These are phyloP conservation scores for Achaetomium macrosporum DNA, from an alignment of 2,329 filamentous ascomycete species.

Conservation along the genomic window DNA sequence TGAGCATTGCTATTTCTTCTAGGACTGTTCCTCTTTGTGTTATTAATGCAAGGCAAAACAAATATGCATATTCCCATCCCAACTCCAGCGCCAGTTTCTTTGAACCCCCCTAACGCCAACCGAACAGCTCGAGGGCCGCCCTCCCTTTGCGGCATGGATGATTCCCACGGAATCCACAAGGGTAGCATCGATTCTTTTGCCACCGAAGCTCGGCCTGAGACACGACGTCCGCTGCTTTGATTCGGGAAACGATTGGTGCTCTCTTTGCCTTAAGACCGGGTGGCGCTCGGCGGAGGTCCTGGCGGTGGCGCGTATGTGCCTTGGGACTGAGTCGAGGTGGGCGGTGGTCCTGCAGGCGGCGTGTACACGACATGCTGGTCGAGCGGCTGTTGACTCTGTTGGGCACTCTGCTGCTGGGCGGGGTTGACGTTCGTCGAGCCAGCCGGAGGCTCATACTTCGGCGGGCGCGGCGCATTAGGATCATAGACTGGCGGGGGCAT, in stretches of 20 bases:
- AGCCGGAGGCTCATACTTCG: constrained; percentile 43
- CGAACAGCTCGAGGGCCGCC: background rate
- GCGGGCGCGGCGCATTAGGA: constrained; percentile 45
- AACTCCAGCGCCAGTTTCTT: background rate
- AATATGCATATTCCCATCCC: background rate
- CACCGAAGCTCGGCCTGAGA: background rate
- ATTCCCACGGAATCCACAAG: background rate
- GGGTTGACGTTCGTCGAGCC: constrained; percentile 50
- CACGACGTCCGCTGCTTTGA: background rate
- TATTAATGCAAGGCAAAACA: constrained; percentile 1
- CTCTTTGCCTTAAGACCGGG: constrained; percentile 22
- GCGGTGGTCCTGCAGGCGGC: constrained; percentile 44
- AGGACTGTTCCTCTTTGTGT: background rate
- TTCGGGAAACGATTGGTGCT: constrained; percentile 21
- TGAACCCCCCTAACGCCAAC: background rate
- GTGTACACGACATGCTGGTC: constrained; percentile 32
- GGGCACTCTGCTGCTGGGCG: constrained; percentile 35
- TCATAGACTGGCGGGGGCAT: constrained; percentile 55
- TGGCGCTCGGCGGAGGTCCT: constrained; percentile 10
- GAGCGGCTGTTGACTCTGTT: constrained; percentile 23
- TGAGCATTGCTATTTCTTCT: constrained; percentile 1
- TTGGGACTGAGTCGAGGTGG: constrained; percentile 9
- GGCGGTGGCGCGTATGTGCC: constrained; percentile 8
- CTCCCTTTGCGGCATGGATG: background rate
- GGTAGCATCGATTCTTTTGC: background rate